Base-by-base conservation (phyloP, 1,139 yeast species). In the Taphrina confusa region DNA sequence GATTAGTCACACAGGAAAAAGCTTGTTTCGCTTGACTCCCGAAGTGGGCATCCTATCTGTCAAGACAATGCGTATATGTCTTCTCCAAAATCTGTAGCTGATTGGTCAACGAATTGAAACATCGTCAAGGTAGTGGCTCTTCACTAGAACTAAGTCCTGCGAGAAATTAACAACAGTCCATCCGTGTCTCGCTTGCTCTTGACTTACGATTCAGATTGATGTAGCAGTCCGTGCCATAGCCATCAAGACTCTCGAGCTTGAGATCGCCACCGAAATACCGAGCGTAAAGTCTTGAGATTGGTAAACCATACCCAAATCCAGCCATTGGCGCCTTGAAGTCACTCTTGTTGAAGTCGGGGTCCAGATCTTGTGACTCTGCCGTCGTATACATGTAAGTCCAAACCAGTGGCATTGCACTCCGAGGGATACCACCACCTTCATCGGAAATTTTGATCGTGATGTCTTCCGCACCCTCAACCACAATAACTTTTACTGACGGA, bases 311-410 rank as follows among this genome's bases (percentile, higher is more conserved):
- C 34, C 96, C 96, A 68, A 87, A 86, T 0, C 96, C 97, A 18
- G 96, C 96, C 88, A 89, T 85, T 61, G 96, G 97, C 1, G 96
- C 95, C 71, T 82, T 82, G 73, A 84, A 84, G 62, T 84, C 83
- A 30, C 81, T 76, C 66, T 77, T 80, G 40, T 62, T 62, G 46
- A 73, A 68, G 62, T 82, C 86, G 0, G 83, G 80, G 62, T 85
- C 91, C 60, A 85, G 74, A 23, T 77, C 79, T 68, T 83, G 82
- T 4, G 51, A 42, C 18, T 42, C 54, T 56, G 91, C 95, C 0
- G 96, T 87, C 4, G 96, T 89, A 73, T 89, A 89, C 72, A 90
- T 79, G 70, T 89, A 89, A 0, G 96, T 88, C 96, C 96, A 89
- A 51, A 89, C 87, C 64, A 87, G 77, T 1, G 95, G 95, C 23